phyloP scores from a whole-genome alignment of 2,329 filamentous ascomycete genomes.

The Aspergillus jensenii region DNA sequence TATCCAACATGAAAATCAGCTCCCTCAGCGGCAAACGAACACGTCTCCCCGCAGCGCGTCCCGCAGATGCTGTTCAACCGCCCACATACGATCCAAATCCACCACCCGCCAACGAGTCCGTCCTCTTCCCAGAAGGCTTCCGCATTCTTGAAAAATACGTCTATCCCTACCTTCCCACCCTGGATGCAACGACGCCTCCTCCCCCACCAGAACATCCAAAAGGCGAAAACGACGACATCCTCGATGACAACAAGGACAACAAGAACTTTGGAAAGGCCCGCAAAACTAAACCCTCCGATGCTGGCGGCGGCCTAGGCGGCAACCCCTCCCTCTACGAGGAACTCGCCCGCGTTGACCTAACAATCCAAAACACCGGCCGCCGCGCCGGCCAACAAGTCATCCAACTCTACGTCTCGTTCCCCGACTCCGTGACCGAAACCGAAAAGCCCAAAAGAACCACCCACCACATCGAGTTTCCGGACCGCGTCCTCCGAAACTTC shows the following conservation, averaged over 20 bases:
- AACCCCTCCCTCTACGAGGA: constrained; percentile 52
- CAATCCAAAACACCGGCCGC: constrained; percentile 50
- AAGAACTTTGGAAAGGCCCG: constrained; percentile 31
- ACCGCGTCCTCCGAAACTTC: constrained; percentile 65
- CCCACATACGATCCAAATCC: constrained; percentile 57
- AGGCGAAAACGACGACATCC: constrained; percentile 53
- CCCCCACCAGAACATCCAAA: constrained; percentile 30
- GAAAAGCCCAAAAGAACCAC: constrained; percentile 26
- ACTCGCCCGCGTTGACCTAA: constrained; percentile 47
- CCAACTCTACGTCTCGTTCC: constrained; percentile 69
- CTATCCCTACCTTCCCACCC: constrained; percentile 66
- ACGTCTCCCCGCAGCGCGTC: constrained; percentile 45
- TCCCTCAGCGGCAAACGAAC: constrained; percentile 49
- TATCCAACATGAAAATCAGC: constrained; percentile 55
- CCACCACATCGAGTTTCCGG: constrained; percentile 59
- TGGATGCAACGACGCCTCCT: constrained; percentile 46
- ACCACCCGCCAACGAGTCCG: constrained; percentile 53
- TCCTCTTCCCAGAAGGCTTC: constrained; percentile 62
- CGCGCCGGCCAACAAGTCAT: constrained; percentile 52
- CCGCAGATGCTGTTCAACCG: constrained; percentile 43
- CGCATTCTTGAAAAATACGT: constrained; percentile 67
- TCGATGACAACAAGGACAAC: constrained; percentile 58
- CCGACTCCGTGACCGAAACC: constrained; percentile 35
- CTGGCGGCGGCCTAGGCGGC: constrained; percentile 62
- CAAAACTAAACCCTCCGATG: constrained; percentile 51